Evolutionary conservation across 2,329 filamentous ascomycete species (phyloP).

Genomic region (Diplodia corticola): DNA sequence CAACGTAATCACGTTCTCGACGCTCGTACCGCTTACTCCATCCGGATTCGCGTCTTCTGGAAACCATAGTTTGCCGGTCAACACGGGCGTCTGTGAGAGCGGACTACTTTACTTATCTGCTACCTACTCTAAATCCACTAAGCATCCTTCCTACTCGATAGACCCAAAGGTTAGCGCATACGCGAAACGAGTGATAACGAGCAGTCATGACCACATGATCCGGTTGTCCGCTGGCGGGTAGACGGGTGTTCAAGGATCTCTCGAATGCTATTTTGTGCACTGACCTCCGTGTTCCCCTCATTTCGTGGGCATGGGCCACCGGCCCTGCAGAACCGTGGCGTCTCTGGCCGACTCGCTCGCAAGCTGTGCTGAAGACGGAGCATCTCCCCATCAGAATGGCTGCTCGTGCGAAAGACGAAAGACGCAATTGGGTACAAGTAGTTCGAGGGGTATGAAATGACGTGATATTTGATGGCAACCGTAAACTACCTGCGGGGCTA

Average conservation of each 20-base stretch:
- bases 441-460: not conserved
- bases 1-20: not conserved
- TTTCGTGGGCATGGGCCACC: slow-evolving; percentile 10
- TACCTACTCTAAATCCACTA: not conserved
- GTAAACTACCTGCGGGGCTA: slow-evolving; percentile 2
- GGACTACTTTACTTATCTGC: not conserved
- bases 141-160: not conserved
- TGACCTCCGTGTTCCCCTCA: slow-evolving; percentile 11
- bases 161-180: not conserved
- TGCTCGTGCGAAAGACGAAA: not conserved
- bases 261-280: not conserved
- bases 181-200: not conserved
- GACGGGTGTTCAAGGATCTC: not conserved
- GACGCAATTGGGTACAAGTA: not conserved
- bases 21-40: too few relatives aligned
- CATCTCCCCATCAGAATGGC: not conserved
- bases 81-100: not conserved
- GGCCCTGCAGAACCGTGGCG: not conserved
- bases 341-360: not conserved
- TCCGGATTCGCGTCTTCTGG: not conserved
- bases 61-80: not conserved
- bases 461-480: slow-evolving; percentile 12
- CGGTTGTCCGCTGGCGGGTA: not conserved
- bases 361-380: not conserved
- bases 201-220: not conserved